phyloP scores from a whole-genome alignment of 768 basidiomycete genomes.

The Mycena galericulata region DNA sequence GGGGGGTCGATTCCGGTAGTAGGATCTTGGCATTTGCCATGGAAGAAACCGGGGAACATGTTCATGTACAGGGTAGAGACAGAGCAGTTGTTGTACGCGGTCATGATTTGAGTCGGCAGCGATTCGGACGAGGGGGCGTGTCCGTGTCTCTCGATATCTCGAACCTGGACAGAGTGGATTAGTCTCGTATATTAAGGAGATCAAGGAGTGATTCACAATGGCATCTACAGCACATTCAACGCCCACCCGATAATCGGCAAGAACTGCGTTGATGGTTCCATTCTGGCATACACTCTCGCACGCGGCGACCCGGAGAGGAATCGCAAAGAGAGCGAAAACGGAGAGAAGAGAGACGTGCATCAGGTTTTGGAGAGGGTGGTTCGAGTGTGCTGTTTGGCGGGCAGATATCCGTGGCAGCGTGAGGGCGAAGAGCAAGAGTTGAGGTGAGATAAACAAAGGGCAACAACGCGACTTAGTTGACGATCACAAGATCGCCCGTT shows the following conservation, averaged over 20 bases:
- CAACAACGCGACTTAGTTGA: conserved; percentile 16
- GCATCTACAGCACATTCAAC: conserved; percentile 52
- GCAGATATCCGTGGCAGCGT: conserved; percentile 4
- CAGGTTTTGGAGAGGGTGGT: background rate
- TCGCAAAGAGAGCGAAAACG: conserved; percentile 40
- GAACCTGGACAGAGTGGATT: conserved; percentile 16
- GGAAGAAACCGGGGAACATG: conserved; percentile 81
- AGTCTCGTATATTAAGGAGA: conserved; percentile 24
- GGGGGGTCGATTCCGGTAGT: conserved; percentile 64
- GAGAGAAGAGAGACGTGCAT: conserved; percentile 36
- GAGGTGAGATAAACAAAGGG: background rate
- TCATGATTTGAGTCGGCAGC: conserved; percentile 51
- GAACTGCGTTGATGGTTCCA: conserved; percentile 67
- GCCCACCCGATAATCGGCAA: conserved; percentile 60
- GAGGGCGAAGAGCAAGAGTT: background rate
- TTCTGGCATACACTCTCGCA: conserved; percentile 81
- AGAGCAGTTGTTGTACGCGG: conserved; percentile 57
- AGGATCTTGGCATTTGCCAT: conserved; percentile 75
- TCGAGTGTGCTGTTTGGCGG: conserved; percentile 18
- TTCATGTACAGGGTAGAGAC: conserved; percentile 60
- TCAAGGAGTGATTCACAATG: conserved; percentile 52
- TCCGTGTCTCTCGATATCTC: conserved; percentile 23
- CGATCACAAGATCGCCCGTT: no score
- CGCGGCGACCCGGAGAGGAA: conserved; percentile 57
- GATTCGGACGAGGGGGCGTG: conserved; percentile 23